Conservation (phyloP, 768 basidiomycete species). For the Pisolithus marmoratus region DNA sequence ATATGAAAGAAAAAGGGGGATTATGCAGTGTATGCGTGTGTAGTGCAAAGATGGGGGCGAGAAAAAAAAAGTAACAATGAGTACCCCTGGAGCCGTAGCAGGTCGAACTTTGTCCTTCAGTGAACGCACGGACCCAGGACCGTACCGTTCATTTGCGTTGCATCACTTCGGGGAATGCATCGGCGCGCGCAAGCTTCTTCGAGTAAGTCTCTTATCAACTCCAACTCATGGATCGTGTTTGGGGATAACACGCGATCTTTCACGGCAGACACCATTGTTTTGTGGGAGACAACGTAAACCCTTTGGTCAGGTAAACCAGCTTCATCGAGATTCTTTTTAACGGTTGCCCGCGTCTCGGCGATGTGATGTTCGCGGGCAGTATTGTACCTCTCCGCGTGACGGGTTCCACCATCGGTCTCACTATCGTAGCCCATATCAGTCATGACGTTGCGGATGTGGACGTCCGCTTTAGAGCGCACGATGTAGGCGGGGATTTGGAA, state of each 20-base stretch:
- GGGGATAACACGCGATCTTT: conserved; percentile 1
- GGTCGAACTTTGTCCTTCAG: too few relatives aligned
- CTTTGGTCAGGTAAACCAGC: conserved; percentile 16
- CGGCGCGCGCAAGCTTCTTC: conserved; percentile 9
- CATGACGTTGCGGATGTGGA: conserved; percentile 12
- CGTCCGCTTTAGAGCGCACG: conserved; percentile 15
- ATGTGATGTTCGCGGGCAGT: conserved; percentile 14
- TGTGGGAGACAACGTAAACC: conserved; percentile 18
- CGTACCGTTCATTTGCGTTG: neutral
- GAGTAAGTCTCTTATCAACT: conserved; percentile 10
- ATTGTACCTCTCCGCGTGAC: conserved; percentile 1
- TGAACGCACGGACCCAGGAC: too few relatives aligned
- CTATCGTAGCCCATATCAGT: conserved; percentile 7
- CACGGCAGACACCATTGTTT: conserved; percentile 8
- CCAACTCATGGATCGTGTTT: conserved; percentile 12
- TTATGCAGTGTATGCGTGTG: too few relatives aligned
- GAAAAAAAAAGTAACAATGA: too few relatives aligned
- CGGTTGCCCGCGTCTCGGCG: conserved; percentile 12
- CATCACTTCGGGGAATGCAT: neutral
- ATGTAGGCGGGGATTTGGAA: conserved; percentile 12
- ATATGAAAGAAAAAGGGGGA: too few relatives aligned
- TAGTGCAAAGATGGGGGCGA: too few relatives aligned
- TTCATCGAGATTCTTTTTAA: conserved; percentile 9
- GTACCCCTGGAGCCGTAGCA: too few relatives aligned
- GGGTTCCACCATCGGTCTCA: neutral